Conservation (phyloP, 345 rosid species). For the Nephelium lappaceum region DNA sequence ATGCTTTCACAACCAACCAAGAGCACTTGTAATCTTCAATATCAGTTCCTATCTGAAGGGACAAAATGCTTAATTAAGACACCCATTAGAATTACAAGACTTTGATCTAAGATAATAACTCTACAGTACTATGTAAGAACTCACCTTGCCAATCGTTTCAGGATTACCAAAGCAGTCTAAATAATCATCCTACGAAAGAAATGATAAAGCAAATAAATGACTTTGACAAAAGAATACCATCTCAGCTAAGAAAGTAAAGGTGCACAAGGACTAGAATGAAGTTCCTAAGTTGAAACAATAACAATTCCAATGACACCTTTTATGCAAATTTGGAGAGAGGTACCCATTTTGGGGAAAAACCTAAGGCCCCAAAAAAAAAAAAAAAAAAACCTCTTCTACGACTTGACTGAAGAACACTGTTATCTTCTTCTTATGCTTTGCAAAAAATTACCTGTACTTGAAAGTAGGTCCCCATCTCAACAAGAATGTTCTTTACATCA, state of each 20-base stretch:
- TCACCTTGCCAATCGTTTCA: slow-evolving; percentile 46
- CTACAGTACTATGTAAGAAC: not conserved
- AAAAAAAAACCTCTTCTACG: too few relatives aligned
- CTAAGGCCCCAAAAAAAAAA: not conserved
- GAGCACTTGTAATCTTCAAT: slow-evolving; percentile 50
- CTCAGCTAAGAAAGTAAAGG: not conserved
- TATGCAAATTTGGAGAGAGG: too few relatives aligned
- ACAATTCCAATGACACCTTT: too few relatives aligned
- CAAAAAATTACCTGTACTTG: slow-evolving; percentile 43
- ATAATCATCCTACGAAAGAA: slow-evolving; percentile 43
- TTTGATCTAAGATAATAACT: too few relatives aligned
- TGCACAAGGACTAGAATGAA: too few relatives aligned
- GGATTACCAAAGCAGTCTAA: slow-evolving; percentile 49
- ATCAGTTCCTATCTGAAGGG: slow-evolving; percentile 30
- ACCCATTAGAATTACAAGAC: too few relatives aligned
- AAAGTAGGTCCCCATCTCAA: slow-evolving; percentile 49
- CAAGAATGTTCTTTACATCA: slow-evolving; percentile 39
- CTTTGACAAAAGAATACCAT: not conserved
- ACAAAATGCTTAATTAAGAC: not conserved
- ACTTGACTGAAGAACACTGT: too few relatives aligned
- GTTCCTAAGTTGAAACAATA: too few relatives aligned
- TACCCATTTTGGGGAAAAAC: not conserved
- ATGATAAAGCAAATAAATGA: not conserved
- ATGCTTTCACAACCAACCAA: slow-evolving; percentile 48
- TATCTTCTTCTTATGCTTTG: too few relatives aligned